phyloP scores from a whole-genome alignment of 352 stramenopile species.

The Pythium brachiatum region DNA sequence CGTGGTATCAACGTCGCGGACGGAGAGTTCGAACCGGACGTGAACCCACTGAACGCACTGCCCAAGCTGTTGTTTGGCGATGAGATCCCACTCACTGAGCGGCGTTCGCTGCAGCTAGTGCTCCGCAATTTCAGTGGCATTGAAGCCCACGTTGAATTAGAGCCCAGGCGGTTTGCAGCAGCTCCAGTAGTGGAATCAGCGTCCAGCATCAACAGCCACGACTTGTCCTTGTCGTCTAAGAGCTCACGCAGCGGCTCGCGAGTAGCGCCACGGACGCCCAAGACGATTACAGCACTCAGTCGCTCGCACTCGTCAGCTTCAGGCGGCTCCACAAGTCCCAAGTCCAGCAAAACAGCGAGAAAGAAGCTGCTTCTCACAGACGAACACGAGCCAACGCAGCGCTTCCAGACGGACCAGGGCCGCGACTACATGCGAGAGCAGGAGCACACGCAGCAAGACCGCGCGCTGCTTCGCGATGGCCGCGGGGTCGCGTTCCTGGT shows the following conservation, averaged over 20 bases:
- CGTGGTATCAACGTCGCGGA: constrained; percentile 39
- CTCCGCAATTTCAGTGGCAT: constrained; percentile 83
- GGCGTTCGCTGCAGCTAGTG: constrained; percentile 41
- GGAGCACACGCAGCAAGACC: constrained; percentile 44
- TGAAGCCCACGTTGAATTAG: constrained; percentile 53
- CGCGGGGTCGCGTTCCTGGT: constrained; percentile 58
- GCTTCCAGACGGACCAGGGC: constrained; percentile 58
- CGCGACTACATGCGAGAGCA: constrained; percentile 42
- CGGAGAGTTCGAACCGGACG: constrained; percentile 46
- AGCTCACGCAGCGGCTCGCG: not conserved
- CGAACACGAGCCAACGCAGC: constrained; percentile 36
- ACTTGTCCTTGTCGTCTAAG: not conserved
- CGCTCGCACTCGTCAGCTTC: not conserved
- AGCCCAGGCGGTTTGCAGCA: constrained; percentile 54
- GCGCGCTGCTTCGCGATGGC: constrained; percentile 39
- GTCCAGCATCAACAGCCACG: constrained; percentile 5
- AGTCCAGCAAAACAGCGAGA: constrained; percentile 6
- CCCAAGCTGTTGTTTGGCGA: constrained; percentile 71
- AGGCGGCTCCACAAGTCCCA: not conserved
- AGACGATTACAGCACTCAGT: not conserved
- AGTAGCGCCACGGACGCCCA: not conserved
- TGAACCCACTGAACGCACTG: constrained; percentile 19
- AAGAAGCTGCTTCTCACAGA: constrained; percentile 34
- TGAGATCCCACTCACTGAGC: constrained; percentile 52
- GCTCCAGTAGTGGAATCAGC: not conserved